Conservation (phyloP, 176 grass and related monocot species). For the Chloris gayana region DNA sequence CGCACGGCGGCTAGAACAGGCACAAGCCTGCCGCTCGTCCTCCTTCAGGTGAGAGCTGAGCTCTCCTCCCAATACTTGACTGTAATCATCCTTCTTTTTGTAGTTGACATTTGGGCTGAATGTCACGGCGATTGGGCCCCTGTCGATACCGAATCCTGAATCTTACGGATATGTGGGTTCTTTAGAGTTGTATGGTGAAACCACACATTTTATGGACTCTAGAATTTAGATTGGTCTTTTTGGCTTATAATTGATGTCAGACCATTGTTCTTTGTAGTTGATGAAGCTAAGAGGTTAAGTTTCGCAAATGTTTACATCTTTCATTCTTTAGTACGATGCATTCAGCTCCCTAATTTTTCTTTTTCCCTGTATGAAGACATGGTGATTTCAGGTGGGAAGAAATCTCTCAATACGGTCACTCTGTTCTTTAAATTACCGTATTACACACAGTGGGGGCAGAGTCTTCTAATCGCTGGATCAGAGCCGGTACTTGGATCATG, state of each 20-base stretch:
- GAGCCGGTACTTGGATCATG: constrained; percentile 68
- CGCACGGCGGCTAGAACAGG: too few species aligned
- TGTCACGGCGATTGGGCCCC: too few species aligned
- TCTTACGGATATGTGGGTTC: neutral
- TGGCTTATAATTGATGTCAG: neutral
- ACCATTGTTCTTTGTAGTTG: neutral
- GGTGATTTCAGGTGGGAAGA: constrained; percentile 53
- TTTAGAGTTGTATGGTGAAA: neutral
- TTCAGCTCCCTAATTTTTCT: constrained; percentile 15
- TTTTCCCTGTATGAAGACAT: constrained; percentile 35
- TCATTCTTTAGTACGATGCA: neutral
- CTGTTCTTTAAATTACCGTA: constrained; percentile 83
- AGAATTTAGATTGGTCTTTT: neutral
- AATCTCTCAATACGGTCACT: constrained; percentile 48
- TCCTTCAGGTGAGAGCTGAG: too few species aligned
- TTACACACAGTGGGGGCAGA: constrained; percentile 90
- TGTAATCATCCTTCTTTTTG: too few species aligned
- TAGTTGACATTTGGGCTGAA: too few species aligned
- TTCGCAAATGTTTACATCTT: neutral
- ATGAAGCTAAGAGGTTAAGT: constrained; percentile 11
- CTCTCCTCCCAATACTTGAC: too few species aligned
- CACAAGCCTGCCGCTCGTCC: too few species aligned
- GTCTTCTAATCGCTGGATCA: constrained; percentile 73
- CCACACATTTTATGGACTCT: neutral
- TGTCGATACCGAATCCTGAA: too few species aligned